A percentile compares a stretch with the other conserved stretches of the same genome.
phyloP scores from a whole-genome alignment of 768 basidiomycete genomes.

The Leccinum subgranulosum region DNA sequence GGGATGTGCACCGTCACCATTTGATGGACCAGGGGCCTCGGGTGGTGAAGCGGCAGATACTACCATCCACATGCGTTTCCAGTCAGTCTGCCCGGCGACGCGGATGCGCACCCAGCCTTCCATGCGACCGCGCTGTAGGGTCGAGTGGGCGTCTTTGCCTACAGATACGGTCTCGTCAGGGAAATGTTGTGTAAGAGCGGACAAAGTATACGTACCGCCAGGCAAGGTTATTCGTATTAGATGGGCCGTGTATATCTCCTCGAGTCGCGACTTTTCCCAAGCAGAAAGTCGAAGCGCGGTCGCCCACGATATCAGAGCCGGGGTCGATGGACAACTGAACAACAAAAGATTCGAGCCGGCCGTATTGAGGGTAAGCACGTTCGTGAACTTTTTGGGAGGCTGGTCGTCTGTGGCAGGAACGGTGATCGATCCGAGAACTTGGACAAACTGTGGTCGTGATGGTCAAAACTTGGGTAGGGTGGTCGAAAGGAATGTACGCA shows the following conservation, averaged over 20 bases:
- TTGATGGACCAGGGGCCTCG: constrained; percentile 17
- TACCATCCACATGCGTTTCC: constrained; percentile 89
- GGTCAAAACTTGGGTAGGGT: constrained; percentile 7
- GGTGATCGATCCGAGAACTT: constrained; percentile 73
- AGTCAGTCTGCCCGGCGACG: constrained; percentile 95
- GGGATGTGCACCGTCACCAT: constrained; percentile 28
- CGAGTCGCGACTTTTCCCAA: constrained; percentile 94
- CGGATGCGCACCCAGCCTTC: constrained; percentile 92
- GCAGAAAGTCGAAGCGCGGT: constrained; percentile 84
- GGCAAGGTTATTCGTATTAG: constrained; percentile 75
- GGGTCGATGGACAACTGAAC: constrained; percentile 78
- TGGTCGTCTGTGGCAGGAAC: constrained; percentile 49
- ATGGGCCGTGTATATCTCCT: constrained; percentile 98
- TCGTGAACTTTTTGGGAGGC: constrained; percentile 59
- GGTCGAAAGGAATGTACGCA: constrained; percentile 38
- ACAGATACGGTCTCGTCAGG: constrained; percentile 10
- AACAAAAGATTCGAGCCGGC: constrained; percentile 88
- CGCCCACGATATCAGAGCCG: constrained; percentile 82
- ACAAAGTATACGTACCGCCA: constrained; percentile 34
- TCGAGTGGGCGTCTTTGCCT: constrained; percentile 54
- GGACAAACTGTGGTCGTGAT: constrained; percentile 55
- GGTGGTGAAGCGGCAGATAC: constrained; percentile 49
- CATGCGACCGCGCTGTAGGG: constrained; percentile 68
- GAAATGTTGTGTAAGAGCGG: constrained; percentile 24
- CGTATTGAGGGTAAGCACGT: constrained; percentile 89